These are phyloP conservation scores for Fusarium denticulatum DNA, from an alignment of 2,329 filamentous ascomycete genomes.

Conservation along the genomic window DNA sequence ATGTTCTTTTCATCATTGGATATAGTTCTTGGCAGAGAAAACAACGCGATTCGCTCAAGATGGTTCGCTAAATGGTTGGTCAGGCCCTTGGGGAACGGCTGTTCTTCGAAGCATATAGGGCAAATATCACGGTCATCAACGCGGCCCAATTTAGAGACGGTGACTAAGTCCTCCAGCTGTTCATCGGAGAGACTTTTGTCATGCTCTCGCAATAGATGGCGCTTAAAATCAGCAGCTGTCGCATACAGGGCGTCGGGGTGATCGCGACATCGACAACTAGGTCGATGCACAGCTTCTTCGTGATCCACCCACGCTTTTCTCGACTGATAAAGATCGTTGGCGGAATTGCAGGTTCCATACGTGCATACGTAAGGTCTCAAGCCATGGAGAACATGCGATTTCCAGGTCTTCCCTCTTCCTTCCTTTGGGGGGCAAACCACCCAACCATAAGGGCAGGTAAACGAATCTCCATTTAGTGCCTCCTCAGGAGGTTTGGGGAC, in stretches of 20 bases:
- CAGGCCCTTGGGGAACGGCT: not conserved
- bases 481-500: not conserved
- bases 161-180: rapidly evolving
- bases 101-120: not conserved
- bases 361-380: not conserved
- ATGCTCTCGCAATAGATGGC: not conserved
- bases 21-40: rapidly evolving
- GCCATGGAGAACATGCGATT: not conserved
- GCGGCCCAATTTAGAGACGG: not conserved
- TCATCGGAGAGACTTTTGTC: rapidly evolving
- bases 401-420: not conserved
- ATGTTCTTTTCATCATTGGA: rapidly evolving
- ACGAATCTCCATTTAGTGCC: not conserved
- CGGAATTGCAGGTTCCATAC: rapidly evolving
- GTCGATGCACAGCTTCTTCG: not conserved
- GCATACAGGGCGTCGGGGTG: rapidly evolving
- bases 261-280: not conserved
- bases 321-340: not conserved
- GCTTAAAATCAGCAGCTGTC: rapidly evolving
- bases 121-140: not conserved
- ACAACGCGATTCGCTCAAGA: not conserved
- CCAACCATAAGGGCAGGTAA: not conserved
- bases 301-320: not conserved
- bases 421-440: not conserved
- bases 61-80: not conserved